phyloP scores from a whole-genome alignment of 23 red algal species.

The Gracilariopsis chorda region DNA sequence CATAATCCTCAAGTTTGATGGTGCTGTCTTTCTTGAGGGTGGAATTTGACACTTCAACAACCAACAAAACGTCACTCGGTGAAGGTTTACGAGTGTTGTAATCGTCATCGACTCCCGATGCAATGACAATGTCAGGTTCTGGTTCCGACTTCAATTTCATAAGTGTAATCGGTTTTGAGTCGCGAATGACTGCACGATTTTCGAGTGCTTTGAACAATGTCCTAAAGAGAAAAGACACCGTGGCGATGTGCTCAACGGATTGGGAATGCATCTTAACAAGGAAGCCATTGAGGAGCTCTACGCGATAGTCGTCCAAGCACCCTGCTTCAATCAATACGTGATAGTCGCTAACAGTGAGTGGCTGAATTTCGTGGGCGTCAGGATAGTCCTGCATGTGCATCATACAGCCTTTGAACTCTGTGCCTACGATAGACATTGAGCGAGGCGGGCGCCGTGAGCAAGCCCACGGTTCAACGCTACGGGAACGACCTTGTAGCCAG shows the following conservation, averaged over 20 bases:
- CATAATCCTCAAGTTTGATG: neutral
- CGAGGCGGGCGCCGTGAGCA: no score
- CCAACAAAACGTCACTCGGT: conserved; percentile 2
- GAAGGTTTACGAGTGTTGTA: neutral
- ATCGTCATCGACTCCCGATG: neutral
- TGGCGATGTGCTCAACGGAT: neutral
- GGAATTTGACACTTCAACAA: neutral
- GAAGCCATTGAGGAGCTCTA: conserved; percentile 4
- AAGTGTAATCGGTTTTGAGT: neutral
- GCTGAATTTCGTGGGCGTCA: no score
- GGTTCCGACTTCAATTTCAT: neutral
- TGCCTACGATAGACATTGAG: no score
- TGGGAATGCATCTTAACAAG: neutral
- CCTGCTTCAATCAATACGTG: neutral
- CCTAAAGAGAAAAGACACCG: neutral
- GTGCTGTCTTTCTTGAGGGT: neutral
- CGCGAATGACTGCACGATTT: neutral
- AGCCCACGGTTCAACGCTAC: no score
- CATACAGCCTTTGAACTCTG: no score
- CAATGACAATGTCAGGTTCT: neutral
- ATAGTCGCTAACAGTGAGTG: neutral
- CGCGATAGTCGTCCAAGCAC: neutral
- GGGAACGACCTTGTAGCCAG: no score
- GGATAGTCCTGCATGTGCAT: no score
- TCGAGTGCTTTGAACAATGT: neutral